Evolutionary conservation across 352 stramenopile species (phyloP).

Genomic region (Globisporangium recalcitrans): DNA sequence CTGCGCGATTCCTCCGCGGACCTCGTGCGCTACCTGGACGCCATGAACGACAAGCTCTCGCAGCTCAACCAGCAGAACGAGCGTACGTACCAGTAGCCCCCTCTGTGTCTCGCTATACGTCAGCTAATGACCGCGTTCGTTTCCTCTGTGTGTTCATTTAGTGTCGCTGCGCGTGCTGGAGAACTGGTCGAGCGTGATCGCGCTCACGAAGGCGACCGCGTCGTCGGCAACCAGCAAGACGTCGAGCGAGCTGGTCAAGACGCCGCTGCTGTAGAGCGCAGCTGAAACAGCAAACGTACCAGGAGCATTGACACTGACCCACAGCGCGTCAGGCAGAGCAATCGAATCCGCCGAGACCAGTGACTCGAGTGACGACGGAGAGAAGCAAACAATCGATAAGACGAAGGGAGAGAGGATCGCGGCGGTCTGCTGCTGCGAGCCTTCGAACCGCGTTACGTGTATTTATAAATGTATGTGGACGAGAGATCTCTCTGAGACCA

Average conservation of each 20-base stretch:
- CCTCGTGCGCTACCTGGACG: constrained; percentile 68
- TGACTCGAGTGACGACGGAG: background rate
- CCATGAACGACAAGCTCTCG: constrained; percentile 65
- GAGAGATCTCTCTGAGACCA: constrained; percentile 5
- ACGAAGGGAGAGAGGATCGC: background rate
- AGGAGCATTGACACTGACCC: background rate
- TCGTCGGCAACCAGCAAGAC: constrained; percentile 25
- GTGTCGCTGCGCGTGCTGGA: constrained; percentile 73
- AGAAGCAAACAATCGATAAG: constrained; percentile 2
- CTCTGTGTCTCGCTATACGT: background rate
- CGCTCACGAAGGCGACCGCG: constrained; percentile 54
- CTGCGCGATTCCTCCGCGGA: constrained; percentile 72
- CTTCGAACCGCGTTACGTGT: background rate
- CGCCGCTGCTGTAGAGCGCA: constrained; percentile 24
- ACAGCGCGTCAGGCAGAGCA: background rate
- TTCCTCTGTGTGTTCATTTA: constrained; percentile 14
- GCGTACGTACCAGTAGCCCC: constrained; percentile 27
- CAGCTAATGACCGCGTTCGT: background rate
- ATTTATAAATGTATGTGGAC: background rate
- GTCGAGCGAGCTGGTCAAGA: constrained; percentile 56
- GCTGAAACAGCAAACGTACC: background rate
- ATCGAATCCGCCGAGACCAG: background rate
- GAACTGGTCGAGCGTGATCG: constrained; percentile 80
- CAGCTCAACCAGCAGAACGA: constrained; percentile 83
- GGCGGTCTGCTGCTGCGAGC: background rate